Base-by-base conservation (phyloP, 129 eudicot genomes). In the Logfia minima region DNA sequence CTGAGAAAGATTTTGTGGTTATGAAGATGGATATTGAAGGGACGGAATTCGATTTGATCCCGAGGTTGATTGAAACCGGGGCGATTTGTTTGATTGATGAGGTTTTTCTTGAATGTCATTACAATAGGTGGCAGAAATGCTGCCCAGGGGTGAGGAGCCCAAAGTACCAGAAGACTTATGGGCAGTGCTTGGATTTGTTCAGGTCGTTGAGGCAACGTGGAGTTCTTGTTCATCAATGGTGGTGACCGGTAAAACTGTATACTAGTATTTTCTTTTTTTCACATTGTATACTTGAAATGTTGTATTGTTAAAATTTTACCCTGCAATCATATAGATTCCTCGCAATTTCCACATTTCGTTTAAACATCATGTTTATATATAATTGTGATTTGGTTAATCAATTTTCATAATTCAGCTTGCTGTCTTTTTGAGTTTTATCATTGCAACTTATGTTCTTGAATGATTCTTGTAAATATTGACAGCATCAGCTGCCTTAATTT, bases 1-100 rank as follows among this genome's bases (percentile, higher is more conserved):
- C 88, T 0, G 86, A 94, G 85, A 85, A 76, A 63, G 98, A 94
- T 73, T 94, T 84, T 66, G 98, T 94, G 66, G 98, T 94, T 79
- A 86, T 94, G 96, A 94, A 94, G 85, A 94, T 94, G 98, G 98
- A 94, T 78, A 90, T 94, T 37, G 98, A 94, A 87, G 98, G 97
- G 83, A 89, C 98, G 7, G 98, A 93, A 76, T 93, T 93, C 45
- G 90, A 91, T 69, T 81, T 93, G 85, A 91, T 93, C 8, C 97
- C 97, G 1, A 84, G 91, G 88, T 85, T 93, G 84, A 72, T 93
- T 72, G 85, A 93, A 79, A 91, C 98, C 0, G 97, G 97, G 19
- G 96, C 97, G 0, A 93, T 91, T 72, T 93, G 98, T 82, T 80
- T 93, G 87, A 83, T 93, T 17, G 97, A 93, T 76, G 98, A 93